Base-by-base conservation (phyloP, 768 basidiomycete genomes). In the Pisolithus albus region DNA sequence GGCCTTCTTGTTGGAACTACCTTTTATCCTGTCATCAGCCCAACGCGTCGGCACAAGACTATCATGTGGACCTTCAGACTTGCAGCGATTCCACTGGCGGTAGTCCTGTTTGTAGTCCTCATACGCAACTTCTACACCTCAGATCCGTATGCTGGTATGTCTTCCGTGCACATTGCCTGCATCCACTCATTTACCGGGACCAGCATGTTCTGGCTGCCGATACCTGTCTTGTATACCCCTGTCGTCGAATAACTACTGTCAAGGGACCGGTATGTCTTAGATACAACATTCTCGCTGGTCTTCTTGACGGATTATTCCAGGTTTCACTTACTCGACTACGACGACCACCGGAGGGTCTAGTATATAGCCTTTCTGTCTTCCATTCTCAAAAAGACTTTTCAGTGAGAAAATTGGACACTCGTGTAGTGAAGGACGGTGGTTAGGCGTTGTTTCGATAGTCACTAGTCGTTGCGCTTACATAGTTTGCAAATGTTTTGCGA, bases 151-250 rank as follows among this genome's bases (percentile, higher is more conserved):
- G 84, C 84, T 11, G 90, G 91, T 82, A 72, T 53, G 79, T 54
- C 52, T 52, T 26, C 16, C 10, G 50, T 52, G 24, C 23, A 34
- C n/a, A 19, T 16, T 21, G 19, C 16, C 5, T n/a, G 23, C 32
- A 11, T 28, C 15, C 38, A 41, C 41, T 41, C 46, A 56, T 5
- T 10, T 11, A 42, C 26, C 16, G 15, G 49, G 8, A 19, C 32
- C 47, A 90, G 91, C 90, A 26, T 92, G 90, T 64, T 75, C 83
- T 48, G 87, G 92, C 57, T 96, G 93, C 65, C 81, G 90, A 46
- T 96, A 90, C 66, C 70, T 96, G 5, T 92, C 90, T 2, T 96
- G 94, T 59, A 82, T 94, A 65, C 94, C 93, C 1, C 86, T 84
- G 7, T 66, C 74, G 32, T 69, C 78, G 1, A 91, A 89, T 55